Base-by-base conservation (phyloP, 2,329 filamentous ascomycete genomes). In the Talaromyces sp. region DNA sequence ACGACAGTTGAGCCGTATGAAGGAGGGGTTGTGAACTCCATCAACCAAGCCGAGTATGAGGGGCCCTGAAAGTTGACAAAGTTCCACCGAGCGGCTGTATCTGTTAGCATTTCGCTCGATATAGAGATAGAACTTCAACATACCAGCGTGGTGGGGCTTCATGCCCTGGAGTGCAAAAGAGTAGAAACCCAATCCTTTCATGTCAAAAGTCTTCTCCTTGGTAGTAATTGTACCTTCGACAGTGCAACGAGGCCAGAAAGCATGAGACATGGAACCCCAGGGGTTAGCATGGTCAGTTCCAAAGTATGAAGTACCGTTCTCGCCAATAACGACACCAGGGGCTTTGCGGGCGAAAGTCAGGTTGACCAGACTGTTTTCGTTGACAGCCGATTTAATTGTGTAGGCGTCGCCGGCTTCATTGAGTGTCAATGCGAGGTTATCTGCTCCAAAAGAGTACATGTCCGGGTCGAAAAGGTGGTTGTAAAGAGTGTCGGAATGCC, bases 81-180 rank as follows among this genome's bases (percentile, higher is more conserved):
- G 80, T 95, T 97, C 95, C 95, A 99, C 68, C 86, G 88, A 35
- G 91, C 88, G 67, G 94, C 88, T 87, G 69, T 27, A 31, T 33
- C 7, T 52, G 31, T 58, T 52, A 57, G 45, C 37, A 35, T 54
- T 39, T 17, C 4, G 6, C 8, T 22, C 33, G 17, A 17, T 13
- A 13, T 31, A 31, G 27, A 56, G 43, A 27, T 15, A 17, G 2
- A 11, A 3, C 3, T 3, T 22, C 13, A 58, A 72, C 81, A 72
- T 81, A 88, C 86, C 93, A 66, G 93, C 91, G 77, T 99, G 96
- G 78, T 99, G 95, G 47, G 95, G 95, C 85, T 99, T 99, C 94
- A 98, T 98, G 77, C 93, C 95, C 81, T 98, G 95, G 60, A 98
- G 82, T 47, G 92, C 93, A 77, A 95, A 90, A 70, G 90, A 84